Conservation (phyloP, 208 protist species). For the Entamoeba invadens region DNA sequence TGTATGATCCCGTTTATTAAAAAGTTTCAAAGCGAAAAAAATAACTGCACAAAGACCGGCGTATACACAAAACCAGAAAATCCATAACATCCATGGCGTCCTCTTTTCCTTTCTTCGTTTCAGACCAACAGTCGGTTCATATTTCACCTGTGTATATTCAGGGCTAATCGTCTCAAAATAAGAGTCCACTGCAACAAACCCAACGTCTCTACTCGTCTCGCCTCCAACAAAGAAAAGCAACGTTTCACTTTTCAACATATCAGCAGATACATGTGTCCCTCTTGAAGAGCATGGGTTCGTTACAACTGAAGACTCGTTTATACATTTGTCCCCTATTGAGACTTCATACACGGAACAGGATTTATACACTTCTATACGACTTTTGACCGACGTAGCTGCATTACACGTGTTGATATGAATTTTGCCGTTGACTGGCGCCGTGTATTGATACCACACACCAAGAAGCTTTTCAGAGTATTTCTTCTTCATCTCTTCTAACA, state of each 20-base stretch:
- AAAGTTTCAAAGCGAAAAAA: background rate
- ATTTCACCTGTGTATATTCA: background rate
- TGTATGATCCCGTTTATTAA: background rate
- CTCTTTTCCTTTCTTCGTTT: background rate
- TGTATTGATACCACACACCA: background rate
- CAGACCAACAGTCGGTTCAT: background rate
- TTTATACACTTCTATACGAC: background rate
- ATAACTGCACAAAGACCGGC: background rate
- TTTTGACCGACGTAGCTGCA: background rate
- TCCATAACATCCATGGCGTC: background rate
- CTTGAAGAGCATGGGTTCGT: background rate
- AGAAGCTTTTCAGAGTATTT: background rate
- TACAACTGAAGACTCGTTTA: background rate
- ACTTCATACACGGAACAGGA: background rate
- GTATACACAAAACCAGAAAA: background rate
- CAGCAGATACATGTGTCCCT: background rate
- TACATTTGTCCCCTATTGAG: background rate
- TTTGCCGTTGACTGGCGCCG: background rate
- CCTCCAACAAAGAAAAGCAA: background rate
- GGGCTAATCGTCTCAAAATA: background rate
- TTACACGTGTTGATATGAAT: background rate
- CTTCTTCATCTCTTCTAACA: background rate
- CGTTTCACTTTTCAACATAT: background rate
- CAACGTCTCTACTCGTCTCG: background rate
- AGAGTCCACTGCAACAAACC: background rate